Evolutionary conservation across 805 yeast species (phyloP), one percentile per base, ranked within the genome.

Genomic region (Saccharomycopsis oosterbeekiorum): DNA sequence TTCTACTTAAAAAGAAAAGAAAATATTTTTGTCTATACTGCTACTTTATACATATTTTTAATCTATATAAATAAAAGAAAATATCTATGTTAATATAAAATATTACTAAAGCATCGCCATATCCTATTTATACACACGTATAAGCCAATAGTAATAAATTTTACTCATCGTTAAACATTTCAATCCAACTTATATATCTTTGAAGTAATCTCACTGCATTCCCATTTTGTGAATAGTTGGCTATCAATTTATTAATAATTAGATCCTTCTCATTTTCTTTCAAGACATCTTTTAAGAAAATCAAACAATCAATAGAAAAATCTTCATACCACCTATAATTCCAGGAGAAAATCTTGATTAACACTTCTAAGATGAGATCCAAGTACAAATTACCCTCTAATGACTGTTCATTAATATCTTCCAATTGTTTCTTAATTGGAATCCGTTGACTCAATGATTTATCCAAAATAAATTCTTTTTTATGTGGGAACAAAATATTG

Each of bases 281-380:
- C 39, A 80, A 70, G 21, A 80, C 67, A 62, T 78, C 77, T 59
- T 73, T 70, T 58, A 86, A 67, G 4, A 82, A 77, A 19, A 78
- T 73, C 9, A 75, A 70, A 61, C 78, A 78, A 58, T 70, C 74
- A 40, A 73, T 68, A 67, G 69, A 83, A 74, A 74, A 80, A 63
- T 78, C 83, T 66, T 80, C 84, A 68, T 86, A 86, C 80, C 85
- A 88, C 55, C 92, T 75, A 42, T 80, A 71, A 62, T 84, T 80
- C 80, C 87, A 88, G 60, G 88, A 80, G 24, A 84, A 74, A 37
- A 80, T 71, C 64, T 80, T 79, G 62, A 82, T 74, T 41, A 84
- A 67, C 2, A 78, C 62, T 36, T 74, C 75, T 14, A 82, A 65
- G 10, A 81, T 66, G 39, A 72, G 70, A 55, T 80, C 82, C 59